Evolutionary conservation across 1,284 basidiomycete species (phyloP), one percentile per base, ranked within the genome.

Genomic region (Cutaneotrichosporon sp.): DNA sequence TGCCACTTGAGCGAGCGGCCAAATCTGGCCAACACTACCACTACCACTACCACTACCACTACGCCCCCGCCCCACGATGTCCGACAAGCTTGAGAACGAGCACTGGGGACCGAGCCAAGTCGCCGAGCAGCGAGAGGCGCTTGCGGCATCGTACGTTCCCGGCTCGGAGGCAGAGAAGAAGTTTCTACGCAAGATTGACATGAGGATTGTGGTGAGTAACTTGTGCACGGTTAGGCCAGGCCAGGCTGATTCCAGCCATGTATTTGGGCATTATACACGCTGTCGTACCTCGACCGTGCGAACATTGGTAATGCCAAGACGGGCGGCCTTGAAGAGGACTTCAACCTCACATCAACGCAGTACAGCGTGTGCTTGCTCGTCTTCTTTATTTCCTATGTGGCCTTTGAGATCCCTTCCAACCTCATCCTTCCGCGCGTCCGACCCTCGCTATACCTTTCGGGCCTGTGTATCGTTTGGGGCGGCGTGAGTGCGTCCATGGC

Each of bases 301-400:
- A 80, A 80, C 61, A 77, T 80, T 30, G 75, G 77, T 38, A 78
- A 77, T 56, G 78, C 78, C 60, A 78, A 76, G 63, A 75, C 76
- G 2, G 71, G 71, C 13, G 71, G 71, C 13, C 67, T 72, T 49
- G 65, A 71, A 50, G 56, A 60, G 13, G 76, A 80, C 63, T 73
- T 80, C 61, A 64, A 70, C 32, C 14, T 81, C 40, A 79, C 76
- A 4, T 79, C 77, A n/a, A 69, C 62, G 31, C 74, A 80, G 58
- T 80, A 80, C 69, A 79, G 76, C 0, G 65, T 76, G 69, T 60
- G 74, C 58, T 65, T 78, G 56, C 67, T 80, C 53, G 63, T 71
- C 58, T 60, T 73, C 66, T 68, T 74, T 68, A 67, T 80, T 50
- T 72, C 69, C 32, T 76, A 76, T 46, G 71, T 73, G 14, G 14